These are phyloP conservation scores for Oryza meyeriana DNA, from an alignment of 176 grass and related monocot genomes.

Conservation along the genomic window DNA sequence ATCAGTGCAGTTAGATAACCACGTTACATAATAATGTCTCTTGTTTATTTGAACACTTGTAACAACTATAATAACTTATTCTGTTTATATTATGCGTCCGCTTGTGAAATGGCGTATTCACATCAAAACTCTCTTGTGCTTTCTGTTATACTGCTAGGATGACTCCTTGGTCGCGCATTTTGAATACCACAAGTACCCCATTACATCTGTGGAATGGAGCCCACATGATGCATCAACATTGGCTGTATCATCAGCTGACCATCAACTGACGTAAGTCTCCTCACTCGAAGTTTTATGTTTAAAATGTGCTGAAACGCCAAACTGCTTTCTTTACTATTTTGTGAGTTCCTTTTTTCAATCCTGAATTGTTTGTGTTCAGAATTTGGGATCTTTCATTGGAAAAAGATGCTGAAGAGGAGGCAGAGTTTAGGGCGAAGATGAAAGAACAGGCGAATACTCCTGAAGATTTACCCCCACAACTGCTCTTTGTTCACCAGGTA, in stretches of 20 bases:
- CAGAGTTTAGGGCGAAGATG: conserved; percentile 78
- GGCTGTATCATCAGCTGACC: conserved; percentile 78
- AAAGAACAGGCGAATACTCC: conserved; percentile 78
- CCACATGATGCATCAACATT: conserved; percentile 88
- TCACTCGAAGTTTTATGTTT: neutral
- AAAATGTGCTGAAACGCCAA: neutral
- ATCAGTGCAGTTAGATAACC: neutral
- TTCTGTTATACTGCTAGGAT: conserved; percentile 30
- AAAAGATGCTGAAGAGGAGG: conserved; percentile 88
- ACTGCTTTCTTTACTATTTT: neutral
- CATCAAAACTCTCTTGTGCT: neutral
- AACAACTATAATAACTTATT: neutral
- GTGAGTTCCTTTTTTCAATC: neutral
- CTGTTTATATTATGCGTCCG: neutral
- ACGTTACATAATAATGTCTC: neutral
- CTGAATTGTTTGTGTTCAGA: conserved; percentile 33
- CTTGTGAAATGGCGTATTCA: neutral
- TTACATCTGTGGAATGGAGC: conserved; percentile 92
- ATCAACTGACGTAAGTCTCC: conserved; percentile 74
- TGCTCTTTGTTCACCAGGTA: conserved; percentile 94
- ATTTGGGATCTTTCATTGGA: conserved; percentile 92
- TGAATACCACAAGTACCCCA: conserved; percentile 78
- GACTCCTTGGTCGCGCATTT: conserved; percentile 71
- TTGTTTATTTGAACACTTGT: neutral
- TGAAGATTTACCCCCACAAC: conserved; percentile 86